phyloP scores from a whole-genome alignment of 2,329 filamentous ascomycete genomes.

The Arthrinium phaeospermum region DNA sequence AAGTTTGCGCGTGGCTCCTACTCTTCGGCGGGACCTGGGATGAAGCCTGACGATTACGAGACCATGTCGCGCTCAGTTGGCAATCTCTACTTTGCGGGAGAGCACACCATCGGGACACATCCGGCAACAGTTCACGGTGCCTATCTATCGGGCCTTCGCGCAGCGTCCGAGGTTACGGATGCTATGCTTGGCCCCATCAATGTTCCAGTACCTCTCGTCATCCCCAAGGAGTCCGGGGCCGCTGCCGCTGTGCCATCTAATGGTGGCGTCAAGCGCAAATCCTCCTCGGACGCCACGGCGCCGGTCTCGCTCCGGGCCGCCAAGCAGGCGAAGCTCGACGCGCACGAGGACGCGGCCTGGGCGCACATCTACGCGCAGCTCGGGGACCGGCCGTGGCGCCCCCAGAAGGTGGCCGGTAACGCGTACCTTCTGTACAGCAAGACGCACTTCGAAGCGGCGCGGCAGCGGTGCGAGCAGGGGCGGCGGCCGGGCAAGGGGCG shows the following conservation, averaged over 20 bases:
- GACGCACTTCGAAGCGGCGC: slow-evolving; percentile 69
- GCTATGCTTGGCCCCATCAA: slow-evolving; percentile 81
- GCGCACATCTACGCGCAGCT: slow-evolving; percentile 61
- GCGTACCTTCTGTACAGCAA: slow-evolving; percentile 92
- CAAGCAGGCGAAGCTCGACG: slow-evolving; percentile 58
- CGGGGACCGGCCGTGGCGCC: slow-evolving; percentile 76
- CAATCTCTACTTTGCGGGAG: slow-evolving; percentile 92
- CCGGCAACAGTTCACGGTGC: slow-evolving; percentile 97
- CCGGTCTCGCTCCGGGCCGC: slow-evolving; percentile 49
- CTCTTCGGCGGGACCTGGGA: slow-evolving; percentile 86
- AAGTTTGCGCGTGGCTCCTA: slow-evolving; percentile 93
- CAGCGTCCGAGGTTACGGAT: slow-evolving; percentile 84
- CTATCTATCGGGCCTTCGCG: slow-evolving; percentile 90
- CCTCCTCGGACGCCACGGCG: slow-evolving; percentile 31
- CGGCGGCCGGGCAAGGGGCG: slow-evolving; percentile 69
- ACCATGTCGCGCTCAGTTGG: slow-evolving; percentile 84
- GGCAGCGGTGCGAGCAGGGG: slow-evolving; percentile 67
- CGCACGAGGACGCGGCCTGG: slow-evolving; percentile 61
- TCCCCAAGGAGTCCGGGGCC: slow-evolving; percentile 59
- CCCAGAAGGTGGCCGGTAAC: slow-evolving; percentile 77
- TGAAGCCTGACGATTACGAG: slow-evolving; percentile 88
- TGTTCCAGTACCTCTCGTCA: slow-evolving; percentile 76
- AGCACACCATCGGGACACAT: slow-evolving; percentile 94
- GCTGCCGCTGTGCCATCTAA: slow-evolving; percentile 37
- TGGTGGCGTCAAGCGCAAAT: slow-evolving; percentile 61